A percentile compares a stretch with the other conserved stretches of the same genome.
phyloP scores from a whole-genome alignment of 192 early-diverging fungal species.

The Entomortierella lignicola region DNA sequence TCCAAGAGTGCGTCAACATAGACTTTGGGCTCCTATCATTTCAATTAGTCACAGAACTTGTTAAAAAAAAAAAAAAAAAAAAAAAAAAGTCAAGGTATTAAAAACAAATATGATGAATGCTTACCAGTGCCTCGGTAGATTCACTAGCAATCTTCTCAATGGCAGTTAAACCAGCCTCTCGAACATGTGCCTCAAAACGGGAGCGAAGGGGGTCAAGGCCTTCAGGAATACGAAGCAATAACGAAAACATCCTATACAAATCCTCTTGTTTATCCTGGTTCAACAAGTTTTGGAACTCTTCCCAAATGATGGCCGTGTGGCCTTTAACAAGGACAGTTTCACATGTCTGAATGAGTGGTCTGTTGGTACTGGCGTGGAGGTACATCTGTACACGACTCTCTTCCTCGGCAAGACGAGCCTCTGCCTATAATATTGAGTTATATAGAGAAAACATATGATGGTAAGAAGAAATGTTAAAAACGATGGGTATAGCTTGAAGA shows the following conservation, averaged over 20 bases:
- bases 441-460: too few species aligned
- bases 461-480: not conserved
- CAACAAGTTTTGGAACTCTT: constrained; percentile 92
- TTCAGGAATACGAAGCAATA: constrained; percentile 84
- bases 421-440: constrained; percentile 63
- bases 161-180: constrained; percentile 80
- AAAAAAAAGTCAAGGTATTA: too few species aligned
- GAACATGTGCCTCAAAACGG: constrained; percentile 83
- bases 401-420: constrained; percentile 80
- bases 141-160: constrained; percentile 80
- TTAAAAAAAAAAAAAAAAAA: too few species aligned
- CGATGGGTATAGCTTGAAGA: not conserved
- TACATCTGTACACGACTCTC: constrained; percentile 90
- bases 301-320: constrained; percentile 84
- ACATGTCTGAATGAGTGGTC: constrained; percentile 82
- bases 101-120: not conserved
- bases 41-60: not conserved
- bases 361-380: constrained; percentile 83
- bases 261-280: constrained; percentile 90
- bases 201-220: constrained; percentile 84
- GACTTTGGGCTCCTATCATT: constrained; percentile 72
- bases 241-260: constrained; percentile 86
- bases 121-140: constrained; percentile 65
- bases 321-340: constrained; percentile 89
- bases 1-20: constrained; percentile 90